phyloP scores from a whole-genome alignment of 371 early-diverging fungal genomes.

The Lichtheimia ramosa region DNA sequence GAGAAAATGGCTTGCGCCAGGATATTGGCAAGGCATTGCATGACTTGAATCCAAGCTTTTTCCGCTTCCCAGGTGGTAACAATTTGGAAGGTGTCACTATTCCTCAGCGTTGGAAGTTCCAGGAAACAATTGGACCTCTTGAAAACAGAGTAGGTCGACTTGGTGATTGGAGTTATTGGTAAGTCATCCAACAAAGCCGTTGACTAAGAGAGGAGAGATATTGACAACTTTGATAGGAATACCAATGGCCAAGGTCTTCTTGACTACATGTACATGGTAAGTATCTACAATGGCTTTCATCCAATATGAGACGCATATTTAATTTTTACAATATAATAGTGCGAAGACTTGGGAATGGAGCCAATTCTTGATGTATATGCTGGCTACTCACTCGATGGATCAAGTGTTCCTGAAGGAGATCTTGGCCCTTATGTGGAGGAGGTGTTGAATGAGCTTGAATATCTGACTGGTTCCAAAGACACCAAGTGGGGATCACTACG shows the following conservation, averaged over 20 bases:
- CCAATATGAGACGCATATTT: too few species aligned
- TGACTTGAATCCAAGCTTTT: slow-evolving; percentile 20
- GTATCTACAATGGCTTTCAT: background rate
- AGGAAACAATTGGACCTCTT: slow-evolving; percentile 25
- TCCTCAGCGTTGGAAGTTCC: slow-evolving; percentile 24
- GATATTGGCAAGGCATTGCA: slow-evolving; percentile 19
- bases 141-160: slow-evolving; percentile 23
- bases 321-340: too few species aligned
- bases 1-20: slow-evolving; percentile 23
- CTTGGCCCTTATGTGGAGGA: slow-evolving; percentile 26
- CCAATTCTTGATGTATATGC: slow-evolving; percentile 21
- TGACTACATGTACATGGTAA: slow-evolving; percentile 24
- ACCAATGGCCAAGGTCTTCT: slow-evolving; percentile 28
- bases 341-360: slow-evolving; percentile 1
- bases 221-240: background rate
- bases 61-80: slow-evolving; percentile 32
- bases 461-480: slow-evolving; percentile 14
- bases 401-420: slow-evolving; percentile 15
- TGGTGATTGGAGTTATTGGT: slow-evolving; percentile 26
- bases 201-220: too few species aligned
- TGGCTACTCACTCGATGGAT: slow-evolving; percentile 17
- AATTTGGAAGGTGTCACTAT: slow-evolving; percentile 22
- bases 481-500: slow-evolving; percentile 19
- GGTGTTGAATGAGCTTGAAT: slow-evolving; percentile 21
- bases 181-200: too few species aligned